Evolutionary conservation across 169 alveolate genomes (phyloP).

Genomic region (Plasmodium ovale): DNA sequence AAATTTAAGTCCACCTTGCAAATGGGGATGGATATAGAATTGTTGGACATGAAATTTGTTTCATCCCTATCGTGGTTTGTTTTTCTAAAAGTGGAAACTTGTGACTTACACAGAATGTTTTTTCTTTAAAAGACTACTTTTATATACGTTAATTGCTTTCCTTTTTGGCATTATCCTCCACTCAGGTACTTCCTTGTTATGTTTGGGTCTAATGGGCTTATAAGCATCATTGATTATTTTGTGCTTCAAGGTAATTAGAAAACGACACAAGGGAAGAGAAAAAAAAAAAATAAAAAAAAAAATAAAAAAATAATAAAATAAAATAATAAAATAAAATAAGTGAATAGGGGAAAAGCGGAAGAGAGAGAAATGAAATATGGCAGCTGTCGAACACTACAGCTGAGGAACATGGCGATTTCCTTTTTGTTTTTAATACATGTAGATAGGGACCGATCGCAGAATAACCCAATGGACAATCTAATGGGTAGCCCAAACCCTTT

Average conservation of each 20-base stretch:
- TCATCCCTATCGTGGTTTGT: slow-evolving; percentile 82
- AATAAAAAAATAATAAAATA: slow-evolving; percentile 2
- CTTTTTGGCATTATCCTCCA: neutral
- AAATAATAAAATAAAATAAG: neutral
- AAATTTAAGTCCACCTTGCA: slow-evolving; percentile 87
- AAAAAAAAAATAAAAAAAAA: slow-evolving; percentile 9
- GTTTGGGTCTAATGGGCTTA: slow-evolving; percentile 72
- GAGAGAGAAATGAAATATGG: no score
- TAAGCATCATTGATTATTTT: slow-evolving; percentile 72
- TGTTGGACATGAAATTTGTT: slow-evolving; percentile 79
- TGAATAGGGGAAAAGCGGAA: neutral
- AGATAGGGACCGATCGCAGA: slow-evolving; percentile 64
- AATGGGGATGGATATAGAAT: slow-evolving; percentile 83
- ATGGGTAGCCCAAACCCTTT: slow-evolving; percentile 64
- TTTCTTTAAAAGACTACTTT: no score
- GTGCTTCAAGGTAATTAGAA: slow-evolving; percentile 70
- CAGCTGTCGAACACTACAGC: neutral
- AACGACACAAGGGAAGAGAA: neutral
- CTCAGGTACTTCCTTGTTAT: slow-evolving; percentile 75
- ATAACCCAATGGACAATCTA: slow-evolving; percentile 47
- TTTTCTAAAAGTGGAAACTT: no score
- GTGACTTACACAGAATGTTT: no score
- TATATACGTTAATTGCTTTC: slow-evolving; percentile 71
- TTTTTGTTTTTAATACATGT: slow-evolving; percentile 15
- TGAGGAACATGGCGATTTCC: neutral